phyloP scores from a whole-genome alignment of 2,329 filamentous ascomycete genomes.

The Fusarium sp. region DNA sequence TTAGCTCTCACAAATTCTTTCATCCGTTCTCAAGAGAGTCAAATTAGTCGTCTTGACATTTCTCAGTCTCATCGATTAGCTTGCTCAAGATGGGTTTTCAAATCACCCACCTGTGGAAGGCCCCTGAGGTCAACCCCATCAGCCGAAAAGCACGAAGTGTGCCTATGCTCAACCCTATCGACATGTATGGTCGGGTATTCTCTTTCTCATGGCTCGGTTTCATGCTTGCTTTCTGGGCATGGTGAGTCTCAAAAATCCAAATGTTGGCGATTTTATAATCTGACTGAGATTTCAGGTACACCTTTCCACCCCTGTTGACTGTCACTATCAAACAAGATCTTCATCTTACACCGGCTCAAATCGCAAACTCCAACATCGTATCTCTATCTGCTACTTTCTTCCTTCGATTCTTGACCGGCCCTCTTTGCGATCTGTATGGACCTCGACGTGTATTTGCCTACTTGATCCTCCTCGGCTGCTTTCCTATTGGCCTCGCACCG shows the following conservation, averaged over 20 bases:
- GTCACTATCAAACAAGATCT: conserved; percentile 85
- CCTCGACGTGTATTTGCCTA: conserved; percentile 82
- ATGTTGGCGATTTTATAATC: neutral
- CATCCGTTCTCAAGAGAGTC: neutral
- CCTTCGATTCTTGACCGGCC: conserved; percentile 81
- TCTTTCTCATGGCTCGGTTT: conserved; percentile 91
- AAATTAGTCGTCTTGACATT: neutral
- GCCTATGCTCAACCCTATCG: conserved; percentile 79
- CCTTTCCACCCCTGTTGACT: conserved; percentile 83
- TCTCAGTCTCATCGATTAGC: neutral
- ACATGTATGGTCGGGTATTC: conserved; percentile 87
- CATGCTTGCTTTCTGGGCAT: conserved; percentile 89
- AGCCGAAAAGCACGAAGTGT: conserved; percentile 85
- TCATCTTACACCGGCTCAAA: conserved; percentile 72
- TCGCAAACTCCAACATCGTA: conserved; percentile 91
- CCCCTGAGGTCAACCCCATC: conserved; percentile 82
- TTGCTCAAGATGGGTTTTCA: conserved; percentile 44
- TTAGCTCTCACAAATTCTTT: neutral
- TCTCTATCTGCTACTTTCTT: conserved; percentile 77
- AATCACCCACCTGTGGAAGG: conserved; percentile 46
- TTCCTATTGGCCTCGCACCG: conserved; percentile 85
- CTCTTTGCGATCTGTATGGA: conserved; percentile 86
- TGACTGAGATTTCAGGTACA: conserved; percentile 63
- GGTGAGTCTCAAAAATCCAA: conserved; percentile 53
- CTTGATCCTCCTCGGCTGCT: conserved; percentile 79